Base-by-base conservation (phyloP, 2,329 filamentous ascomycete species). In the Fusarium drepaniforme region DNA sequence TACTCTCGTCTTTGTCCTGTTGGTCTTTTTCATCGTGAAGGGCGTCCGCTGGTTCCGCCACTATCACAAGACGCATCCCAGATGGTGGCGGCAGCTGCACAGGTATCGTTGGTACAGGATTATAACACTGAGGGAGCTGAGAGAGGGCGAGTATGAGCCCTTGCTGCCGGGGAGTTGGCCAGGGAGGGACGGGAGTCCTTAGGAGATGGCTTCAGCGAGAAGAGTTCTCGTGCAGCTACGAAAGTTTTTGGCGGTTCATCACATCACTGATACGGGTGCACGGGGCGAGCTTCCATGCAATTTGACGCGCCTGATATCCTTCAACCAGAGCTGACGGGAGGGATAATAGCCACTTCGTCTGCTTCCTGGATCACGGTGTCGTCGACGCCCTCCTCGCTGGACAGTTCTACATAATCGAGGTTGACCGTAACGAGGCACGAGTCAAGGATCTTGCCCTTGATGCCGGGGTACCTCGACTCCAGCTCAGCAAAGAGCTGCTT, bases 281-380 rank as follows among this genome's bases (percentile, higher is more conserved):
- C 37, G 28, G 23, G 68, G 67, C 56, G 40, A 65, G 66, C 66
- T 71, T 68, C 70, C 37, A 67, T 56, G 60, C 56, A 70, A 72
- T 68, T 60, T 65, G 38, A 64, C 62, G 58, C 69, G 66, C 51
- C 37, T 49, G 66, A 67, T 64, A 70, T 67, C 57, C 61, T 67
- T 88, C 83, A 97, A 6, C 94, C 94, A 42, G 94, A 95, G 86
- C 94, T 97, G 75, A 97, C 95, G 12, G 95, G 94, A 38, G 95
- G 94, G 67, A 97, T 96, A 40, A 97, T 93, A 49, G 93, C 95
- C 66, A 97, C 94, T 84, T 97, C 95, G 80, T 97, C 94, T 33
- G 92, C 93, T 72, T 90, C 90, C 62, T 90, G 84, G 67, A 97
- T 93, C 66, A 90, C 81, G 30, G 86, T 76, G 18, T 84, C 84